A percentile compares a stretch with the other conserved stretches of the same genome.
Evolutionary conservation across 257 asterid genomes (phyloP).

Genomic region (Rhazya stricta): DNA sequence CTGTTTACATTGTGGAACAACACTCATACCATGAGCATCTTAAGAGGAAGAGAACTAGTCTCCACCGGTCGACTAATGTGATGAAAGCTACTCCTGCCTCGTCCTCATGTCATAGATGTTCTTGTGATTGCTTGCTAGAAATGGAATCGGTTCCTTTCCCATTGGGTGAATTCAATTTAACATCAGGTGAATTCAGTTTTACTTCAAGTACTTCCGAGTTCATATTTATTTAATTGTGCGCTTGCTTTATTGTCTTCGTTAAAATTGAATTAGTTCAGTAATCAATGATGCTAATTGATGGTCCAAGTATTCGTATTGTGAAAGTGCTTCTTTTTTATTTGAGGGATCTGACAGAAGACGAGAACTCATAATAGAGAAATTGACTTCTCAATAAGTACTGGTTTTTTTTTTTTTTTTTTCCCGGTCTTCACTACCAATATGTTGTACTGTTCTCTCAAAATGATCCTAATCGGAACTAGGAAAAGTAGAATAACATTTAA

Average conservation of each 20-base stretch:
- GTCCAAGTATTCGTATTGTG: no score
- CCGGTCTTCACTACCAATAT: no score
- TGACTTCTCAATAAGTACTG: no score
- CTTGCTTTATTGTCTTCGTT: not conserved
- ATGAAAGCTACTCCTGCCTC: not conserved
- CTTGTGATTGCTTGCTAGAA: conserved; percentile 31
- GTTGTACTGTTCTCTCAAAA: no score
- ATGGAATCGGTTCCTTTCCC: conserved; percentile 22
- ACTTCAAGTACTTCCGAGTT: no score
- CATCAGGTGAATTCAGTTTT: not conserved
- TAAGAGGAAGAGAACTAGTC: not conserved
- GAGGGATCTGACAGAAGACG: no score
- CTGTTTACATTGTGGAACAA: conserved; percentile 14
- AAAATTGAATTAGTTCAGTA: not conserved
- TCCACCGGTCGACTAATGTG: not conserved
- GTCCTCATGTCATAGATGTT: conserved; percentile 34
- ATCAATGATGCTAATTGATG: not conserved
- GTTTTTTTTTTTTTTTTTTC: no score
- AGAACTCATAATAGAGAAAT: no score
- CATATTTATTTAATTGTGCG: no score
- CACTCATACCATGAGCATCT: conserved; percentile 12
- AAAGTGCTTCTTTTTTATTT: no score
- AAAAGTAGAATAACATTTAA: no score
- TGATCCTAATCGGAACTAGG: no score
- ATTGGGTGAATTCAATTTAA: conserved; percentile 21